Conservation (phyloP, 306 rosid species). For the Sphenostylis stenocarpa region DNA sequence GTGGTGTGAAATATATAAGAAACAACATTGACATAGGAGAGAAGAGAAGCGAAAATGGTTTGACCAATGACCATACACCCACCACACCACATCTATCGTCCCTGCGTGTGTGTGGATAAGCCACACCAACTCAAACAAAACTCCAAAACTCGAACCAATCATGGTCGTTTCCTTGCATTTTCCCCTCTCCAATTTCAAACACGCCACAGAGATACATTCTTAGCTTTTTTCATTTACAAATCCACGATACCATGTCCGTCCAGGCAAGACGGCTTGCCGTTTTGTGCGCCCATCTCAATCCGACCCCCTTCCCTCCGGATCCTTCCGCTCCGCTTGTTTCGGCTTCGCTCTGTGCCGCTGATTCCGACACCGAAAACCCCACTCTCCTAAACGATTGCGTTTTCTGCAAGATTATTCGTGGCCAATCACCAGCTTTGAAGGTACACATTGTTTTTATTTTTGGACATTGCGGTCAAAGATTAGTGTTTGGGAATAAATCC, state of each 20-base stretch:
- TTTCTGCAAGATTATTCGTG: conserved; percentile 77
- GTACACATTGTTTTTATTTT: neutral
- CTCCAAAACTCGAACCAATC: neutral
- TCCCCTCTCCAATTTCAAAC: neutral
- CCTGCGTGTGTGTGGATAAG: neutral
- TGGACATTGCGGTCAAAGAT: neutral
- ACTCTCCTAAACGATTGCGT: conserved; percentile 52
- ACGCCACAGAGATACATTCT: too few species aligned
- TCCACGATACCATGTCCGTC: conserved; percentile 14
- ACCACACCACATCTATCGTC: neutral
- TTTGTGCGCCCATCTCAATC: conserved; percentile 63
- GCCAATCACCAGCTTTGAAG: conserved; percentile 58
- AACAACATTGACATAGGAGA: neutral
- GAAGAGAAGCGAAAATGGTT: too few species aligned
- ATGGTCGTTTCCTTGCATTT: neutral
- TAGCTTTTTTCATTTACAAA: neutral
- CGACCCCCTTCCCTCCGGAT: conserved; percentile 30
- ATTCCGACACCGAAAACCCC: conserved; percentile 12
- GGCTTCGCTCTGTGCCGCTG: conserved; percentile 35
- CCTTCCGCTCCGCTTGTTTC: neutral
- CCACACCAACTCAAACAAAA: conserved; percentile 7
- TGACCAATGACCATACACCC: neutral
- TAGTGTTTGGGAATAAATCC: neutral
- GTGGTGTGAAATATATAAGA: too few species aligned
- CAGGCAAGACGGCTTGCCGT: conserved; percentile 66